A percentile compares a stretch with the other conserved stretches of the same genome.
phyloP scores from a whole-genome alignment of 2,329 filamentous ascomycete genomes.

The Penicillium glabrum region DNA sequence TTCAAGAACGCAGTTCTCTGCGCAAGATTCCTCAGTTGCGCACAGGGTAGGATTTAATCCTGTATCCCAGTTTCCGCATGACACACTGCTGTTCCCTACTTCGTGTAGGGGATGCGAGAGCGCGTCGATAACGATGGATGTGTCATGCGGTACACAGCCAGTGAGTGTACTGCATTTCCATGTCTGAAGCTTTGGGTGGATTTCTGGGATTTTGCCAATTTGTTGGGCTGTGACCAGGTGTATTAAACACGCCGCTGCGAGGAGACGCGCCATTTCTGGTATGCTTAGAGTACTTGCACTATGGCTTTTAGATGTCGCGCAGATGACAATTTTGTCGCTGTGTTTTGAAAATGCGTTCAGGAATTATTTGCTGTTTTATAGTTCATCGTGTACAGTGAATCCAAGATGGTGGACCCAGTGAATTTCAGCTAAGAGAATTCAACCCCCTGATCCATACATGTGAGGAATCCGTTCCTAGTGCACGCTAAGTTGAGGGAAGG shows the following conservation, averaged over 20 bases:
- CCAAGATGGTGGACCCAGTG: too few relatives aligned
- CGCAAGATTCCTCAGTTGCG: constrained; percentile 49
- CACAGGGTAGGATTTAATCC: constrained; percentile 50
- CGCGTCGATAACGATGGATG: constrained; percentile 53
- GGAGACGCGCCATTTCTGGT: constrained; percentile 15
- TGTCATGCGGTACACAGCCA: constrained; percentile 51
- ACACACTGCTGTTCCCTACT: constrained; percentile 40
- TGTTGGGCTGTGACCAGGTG: constrained; percentile 52
- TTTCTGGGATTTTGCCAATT: constrained; percentile 49
- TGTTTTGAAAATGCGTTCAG: too few relatives aligned
- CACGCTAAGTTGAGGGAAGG: not conserved
- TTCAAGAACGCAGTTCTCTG: constrained; percentile 56
- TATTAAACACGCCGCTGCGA: constrained; percentile 33
- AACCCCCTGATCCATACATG: not conserved
- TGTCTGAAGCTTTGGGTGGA: constrained; percentile 53
- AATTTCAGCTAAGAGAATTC: not conserved
- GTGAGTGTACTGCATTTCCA: constrained; percentile 50
- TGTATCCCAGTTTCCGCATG: constrained; percentile 51
- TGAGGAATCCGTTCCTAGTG: not conserved
- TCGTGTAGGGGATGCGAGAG: constrained; percentile 55
- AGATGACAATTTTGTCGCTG: not conserved
- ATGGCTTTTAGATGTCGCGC: not conserved
- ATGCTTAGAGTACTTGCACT: not conserved
- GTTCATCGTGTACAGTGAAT: not conserved
- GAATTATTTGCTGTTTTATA: not conserved